Evolutionary conservation across 208 protist species (phyloP).

Genomic region (Leishmania turanica): DNA sequence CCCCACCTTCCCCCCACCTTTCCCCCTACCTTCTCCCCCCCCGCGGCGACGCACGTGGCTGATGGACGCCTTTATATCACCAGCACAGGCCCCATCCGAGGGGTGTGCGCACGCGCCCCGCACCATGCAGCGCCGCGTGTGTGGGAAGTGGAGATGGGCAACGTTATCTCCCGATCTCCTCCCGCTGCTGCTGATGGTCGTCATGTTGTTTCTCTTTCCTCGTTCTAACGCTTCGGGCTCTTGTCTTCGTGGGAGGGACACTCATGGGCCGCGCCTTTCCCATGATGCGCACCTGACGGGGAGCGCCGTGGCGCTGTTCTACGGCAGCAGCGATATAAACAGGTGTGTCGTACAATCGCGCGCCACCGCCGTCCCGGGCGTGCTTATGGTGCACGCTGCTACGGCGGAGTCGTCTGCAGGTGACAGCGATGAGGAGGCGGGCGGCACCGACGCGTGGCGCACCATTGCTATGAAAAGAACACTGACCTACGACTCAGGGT

Average conservation of each 20-base stretch:
- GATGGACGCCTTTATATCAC: not conserved
- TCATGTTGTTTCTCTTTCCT: not conserved
- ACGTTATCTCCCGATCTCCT: not conserved
- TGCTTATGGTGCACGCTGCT: constrained; percentile 11
- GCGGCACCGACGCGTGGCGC: not conserved
- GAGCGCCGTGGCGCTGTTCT: not conserved
- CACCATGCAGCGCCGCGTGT: not conserved
- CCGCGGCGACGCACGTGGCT: not conserved
- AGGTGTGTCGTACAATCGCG: not conserved
- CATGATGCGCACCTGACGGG: constrained; percentile 1
- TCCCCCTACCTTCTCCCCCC: too few species aligned
- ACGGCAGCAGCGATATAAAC: not conserved
- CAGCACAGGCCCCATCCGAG: not conserved
- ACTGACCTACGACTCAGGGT: constrained; percentile 19
- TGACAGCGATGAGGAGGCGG: not conserved
- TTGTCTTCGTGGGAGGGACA: not conserved
- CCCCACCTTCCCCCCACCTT: too few species aligned
- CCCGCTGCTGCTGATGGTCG: not conserved
- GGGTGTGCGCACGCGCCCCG: not conserved
- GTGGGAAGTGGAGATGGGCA: not conserved
- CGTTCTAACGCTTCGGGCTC: not conserved
- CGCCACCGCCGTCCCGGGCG: not conserved
- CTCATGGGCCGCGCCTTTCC: not conserved
- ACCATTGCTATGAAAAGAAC: not conserved
- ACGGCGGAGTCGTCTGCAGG: not conserved